Evolutionary conservation across 345 rosid species (phyloP).

Genomic region (Laguncularia racemosa): DNA sequence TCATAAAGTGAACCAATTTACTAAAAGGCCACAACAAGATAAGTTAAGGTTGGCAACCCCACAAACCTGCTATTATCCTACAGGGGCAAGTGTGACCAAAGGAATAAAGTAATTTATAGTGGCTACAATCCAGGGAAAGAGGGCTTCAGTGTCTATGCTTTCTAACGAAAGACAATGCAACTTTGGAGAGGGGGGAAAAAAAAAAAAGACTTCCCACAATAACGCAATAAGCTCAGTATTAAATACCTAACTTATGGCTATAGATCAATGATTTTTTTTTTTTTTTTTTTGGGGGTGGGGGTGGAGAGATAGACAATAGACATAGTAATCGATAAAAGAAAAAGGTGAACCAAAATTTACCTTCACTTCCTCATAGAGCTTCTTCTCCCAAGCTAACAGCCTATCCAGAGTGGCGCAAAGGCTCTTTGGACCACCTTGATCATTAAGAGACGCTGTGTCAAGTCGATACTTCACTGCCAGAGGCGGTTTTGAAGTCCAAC

Average conservation of each 20-base stretch:
- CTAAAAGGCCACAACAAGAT: not conserved
- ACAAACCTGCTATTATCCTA: conserved; percentile 5
- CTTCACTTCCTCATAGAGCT: conserved; percentile 90
- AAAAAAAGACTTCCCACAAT: too few relatives aligned
- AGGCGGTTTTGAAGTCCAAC: conserved; percentile 94
- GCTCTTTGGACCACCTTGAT: conserved; percentile 59
- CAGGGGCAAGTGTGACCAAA: conserved; percentile 5
- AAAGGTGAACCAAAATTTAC: conserved; percentile 18
- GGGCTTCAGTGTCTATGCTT: too few relatives aligned
- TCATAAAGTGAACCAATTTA: not conserved
- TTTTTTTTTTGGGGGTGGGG: too few relatives aligned
- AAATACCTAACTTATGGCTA: too few relatives aligned
- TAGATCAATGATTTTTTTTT: too few relatives aligned
- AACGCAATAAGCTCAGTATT: too few relatives aligned
- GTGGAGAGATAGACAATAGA: too few relatives aligned
- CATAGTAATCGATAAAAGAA: not conserved
- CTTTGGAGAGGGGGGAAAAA: too few relatives aligned
- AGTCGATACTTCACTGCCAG: conserved; percentile 82
- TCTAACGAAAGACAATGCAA: too few relatives aligned
- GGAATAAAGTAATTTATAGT: conserved; percentile 3
- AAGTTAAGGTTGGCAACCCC: not conserved
- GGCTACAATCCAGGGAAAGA: not conserved
- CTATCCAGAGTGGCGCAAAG: conserved; percentile 83
- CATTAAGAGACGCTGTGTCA: conserved; percentile 49
- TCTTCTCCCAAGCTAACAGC: conserved; percentile 97